Conservation (phyloP, 1,284 basidiomycete genomes). For the Apiotrichum mycotoxinovorans region DNA sequence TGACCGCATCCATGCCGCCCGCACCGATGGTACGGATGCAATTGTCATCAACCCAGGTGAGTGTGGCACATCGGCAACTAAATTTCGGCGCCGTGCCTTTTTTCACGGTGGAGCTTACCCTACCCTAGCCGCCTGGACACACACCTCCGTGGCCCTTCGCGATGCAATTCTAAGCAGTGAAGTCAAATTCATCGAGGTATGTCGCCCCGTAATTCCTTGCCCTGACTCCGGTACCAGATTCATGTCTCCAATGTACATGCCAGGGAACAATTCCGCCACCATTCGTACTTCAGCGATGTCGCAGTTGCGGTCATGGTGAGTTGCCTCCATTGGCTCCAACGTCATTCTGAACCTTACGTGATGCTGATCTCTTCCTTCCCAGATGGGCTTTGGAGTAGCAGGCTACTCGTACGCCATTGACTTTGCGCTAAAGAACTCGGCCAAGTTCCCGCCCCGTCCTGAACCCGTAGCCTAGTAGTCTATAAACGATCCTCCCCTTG, state of each 20-base stretch:
- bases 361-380: not conserved
- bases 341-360: not conserved
- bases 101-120: not conserved
- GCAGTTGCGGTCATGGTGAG: slow-evolving; percentile 29
- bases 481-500: not conserved
- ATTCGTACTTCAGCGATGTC: slow-evolving; percentile 41
- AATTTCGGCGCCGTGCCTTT: not conserved
- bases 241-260: slow-evolving; percentile 48
- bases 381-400: slow-evolving; percentile 25
- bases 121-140: slow-evolving; percentile 27
- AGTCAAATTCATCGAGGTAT: slow-evolving; percentile 45
- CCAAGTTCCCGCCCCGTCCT: slow-evolving; percentile 22
- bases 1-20: slow-evolving; percentile 42
- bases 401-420: slow-evolving; percentile 24
- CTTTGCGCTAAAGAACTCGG: slow-evolving; percentile 19
- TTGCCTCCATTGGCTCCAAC: not conserved
- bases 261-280: slow-evolving; percentile 45
- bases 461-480: not conserved
- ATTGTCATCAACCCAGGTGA: slow-evolving; percentile 45
- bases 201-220: not conserved
- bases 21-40: slow-evolving; percentile 31
- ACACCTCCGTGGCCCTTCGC: slow-evolving; percentile 42
- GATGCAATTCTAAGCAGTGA: slow-evolving; percentile 39
- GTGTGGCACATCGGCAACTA: not conserved
- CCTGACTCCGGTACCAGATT: slow-evolving; percentile 11